Conservation (phyloP, 2,329 filamentous ascomycete genomes). For the Sarocladium kiliense region DNA sequence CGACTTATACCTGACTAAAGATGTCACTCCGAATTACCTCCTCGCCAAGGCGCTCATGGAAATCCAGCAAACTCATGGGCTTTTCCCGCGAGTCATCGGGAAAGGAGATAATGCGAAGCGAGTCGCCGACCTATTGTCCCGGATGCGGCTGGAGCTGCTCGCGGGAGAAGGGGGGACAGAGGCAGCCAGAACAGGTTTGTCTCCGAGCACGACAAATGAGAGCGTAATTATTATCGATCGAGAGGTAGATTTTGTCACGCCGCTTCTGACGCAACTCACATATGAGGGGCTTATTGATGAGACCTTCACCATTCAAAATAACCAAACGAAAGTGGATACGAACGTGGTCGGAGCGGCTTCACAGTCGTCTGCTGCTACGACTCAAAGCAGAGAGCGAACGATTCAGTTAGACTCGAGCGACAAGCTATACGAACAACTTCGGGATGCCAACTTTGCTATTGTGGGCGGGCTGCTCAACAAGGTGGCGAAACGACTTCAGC, state of each 20-base stretch:
- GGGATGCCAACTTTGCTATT: conserved; percentile 92
- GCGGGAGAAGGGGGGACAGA: conserved; percentile 71
- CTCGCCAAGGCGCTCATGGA: conserved; percentile 91
- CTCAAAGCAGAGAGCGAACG: conserved; percentile 71
- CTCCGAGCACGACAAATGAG: conserved; percentile 83
- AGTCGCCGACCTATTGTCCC: conserved; percentile 78
- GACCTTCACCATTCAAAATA: conserved; percentile 84
- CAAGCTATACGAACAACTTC: conserved; percentile 78
- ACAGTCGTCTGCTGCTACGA: conserved; percentile 52
- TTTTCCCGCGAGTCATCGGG: conserved; percentile 90
- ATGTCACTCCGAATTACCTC: conserved; percentile 84
- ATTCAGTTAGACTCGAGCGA: conserved; percentile 86
- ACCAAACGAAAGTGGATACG: conserved; percentile 87
- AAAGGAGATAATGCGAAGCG: conserved; percentile 93
- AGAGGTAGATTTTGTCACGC: conserved; percentile 89
- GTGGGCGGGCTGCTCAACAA: conserved; percentile 87
- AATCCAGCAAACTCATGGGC: conserved; percentile 83
- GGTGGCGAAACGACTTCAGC: conserved; percentile 78
- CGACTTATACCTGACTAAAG: conserved; percentile 85
- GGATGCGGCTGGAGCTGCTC: conserved; percentile 85
- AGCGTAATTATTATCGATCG: conserved; percentile 93
- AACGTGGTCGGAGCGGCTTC: conserved; percentile 76
- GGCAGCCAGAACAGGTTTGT: conserved; percentile 58
- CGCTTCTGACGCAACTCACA: conserved; percentile 87
- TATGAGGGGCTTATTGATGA: conserved; percentile 97